Percentiles rank a stretch among this genome's conserved stretches.
These are phyloP conservation scores for Arthrobotrys megalospora DNA, from an alignment of 2,329 filamentous ascomycete genomes.

Conservation along the genomic window DNA sequence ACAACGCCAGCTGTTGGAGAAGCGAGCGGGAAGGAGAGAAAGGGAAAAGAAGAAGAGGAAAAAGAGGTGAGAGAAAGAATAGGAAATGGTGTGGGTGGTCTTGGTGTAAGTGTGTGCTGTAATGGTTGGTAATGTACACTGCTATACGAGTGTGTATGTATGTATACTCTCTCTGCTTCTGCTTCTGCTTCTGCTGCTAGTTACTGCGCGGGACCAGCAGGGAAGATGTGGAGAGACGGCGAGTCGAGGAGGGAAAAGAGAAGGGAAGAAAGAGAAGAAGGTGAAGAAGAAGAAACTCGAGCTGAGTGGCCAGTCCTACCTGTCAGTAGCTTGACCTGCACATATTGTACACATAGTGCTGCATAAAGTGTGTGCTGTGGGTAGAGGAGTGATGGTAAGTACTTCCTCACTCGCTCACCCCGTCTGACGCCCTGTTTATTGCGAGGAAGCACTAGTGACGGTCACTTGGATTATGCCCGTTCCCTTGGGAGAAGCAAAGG, in stretches of 20 bases:
- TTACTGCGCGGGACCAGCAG: conserved; percentile 46
- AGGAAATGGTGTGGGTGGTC: conserved; percentile 57
- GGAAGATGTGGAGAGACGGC: conserved; percentile 54
- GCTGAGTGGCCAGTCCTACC: conserved; percentile 59
- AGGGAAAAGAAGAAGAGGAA: conserved; percentile 35
- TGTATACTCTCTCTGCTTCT: too few relatives aligned
- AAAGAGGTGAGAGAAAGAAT: conserved; percentile 48
- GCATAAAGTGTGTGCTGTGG: conserved; percentile 61
- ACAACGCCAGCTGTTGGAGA: conserved; percentile 59
- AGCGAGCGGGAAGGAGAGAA: conserved; percentile 53
- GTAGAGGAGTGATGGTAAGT: conserved; percentile 30
- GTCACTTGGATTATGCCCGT: conserved; percentile 51
- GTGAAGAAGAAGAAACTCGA: conserved; percentile 44
- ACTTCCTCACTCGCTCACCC: conserved; percentile 56
- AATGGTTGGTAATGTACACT: neutral
- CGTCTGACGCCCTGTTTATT: conserved; percentile 43
- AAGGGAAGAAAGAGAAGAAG: conserved; percentile 25
- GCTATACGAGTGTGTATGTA: conserved; percentile 6
- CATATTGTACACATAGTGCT: conserved; percentile 61
- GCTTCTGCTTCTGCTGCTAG: conserved; percentile 13
- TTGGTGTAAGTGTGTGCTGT: conserved; percentile 9
- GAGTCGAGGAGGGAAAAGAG: conserved; percentile 12
- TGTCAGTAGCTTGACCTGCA: conserved; percentile 58
- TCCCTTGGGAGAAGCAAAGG: conserved; percentile 36
- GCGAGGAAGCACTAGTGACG: conserved; percentile 31